These are phyloP conservation scores for Drechslera avenae DNA, from an alignment of 2,329 filamentous ascomycete species.

Conservation along the genomic window DNA sequence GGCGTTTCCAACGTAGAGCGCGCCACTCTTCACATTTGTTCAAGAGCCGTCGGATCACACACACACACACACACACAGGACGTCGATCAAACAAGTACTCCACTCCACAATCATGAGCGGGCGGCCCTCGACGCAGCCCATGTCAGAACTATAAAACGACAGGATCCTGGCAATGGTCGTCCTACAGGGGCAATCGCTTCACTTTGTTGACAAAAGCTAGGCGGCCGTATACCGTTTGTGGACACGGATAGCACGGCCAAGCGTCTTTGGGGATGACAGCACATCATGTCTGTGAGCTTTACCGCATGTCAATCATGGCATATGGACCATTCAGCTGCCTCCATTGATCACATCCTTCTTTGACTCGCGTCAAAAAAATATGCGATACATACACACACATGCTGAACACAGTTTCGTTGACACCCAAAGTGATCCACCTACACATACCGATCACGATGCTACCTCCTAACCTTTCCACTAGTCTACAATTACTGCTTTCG, in stretches of 20 bases:
- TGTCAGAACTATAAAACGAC: conserved; percentile 1
- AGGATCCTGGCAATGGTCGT: neutral
- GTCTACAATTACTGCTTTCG: conserved; percentile 10
- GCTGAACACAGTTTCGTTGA: neutral
- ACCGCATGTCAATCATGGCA: conserved; percentile 2
- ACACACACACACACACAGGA: neutral
- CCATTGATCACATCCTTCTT: neutral
- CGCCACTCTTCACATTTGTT: neutral
- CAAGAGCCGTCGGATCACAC: neutral
- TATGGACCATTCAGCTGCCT: neutral
- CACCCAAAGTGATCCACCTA: conserved; percentile 6
- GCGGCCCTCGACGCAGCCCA: conserved; percentile 1
- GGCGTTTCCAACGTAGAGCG: neutral
- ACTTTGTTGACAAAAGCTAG: conserved; percentile 6
- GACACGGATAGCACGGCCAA: conserved; percentile 7
- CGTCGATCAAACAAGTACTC: conserved; percentile 2
- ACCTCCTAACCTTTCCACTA: conserved; percentile 7
- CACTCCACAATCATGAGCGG: conserved; percentile 2
- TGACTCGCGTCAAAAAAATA: conserved; percentile 3
- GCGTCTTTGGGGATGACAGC: conserved; percentile 10
- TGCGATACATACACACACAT: neutral
- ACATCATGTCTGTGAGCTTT: conserved; percentile 4
- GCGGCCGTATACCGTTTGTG: conserved; percentile 8
- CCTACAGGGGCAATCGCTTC: conserved; percentile 1
- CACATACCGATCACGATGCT: neutral